These are phyloP conservation scores for Cryptosporidium ubiquitum DNA, from an alignment of 169 alveolate species.

Conservation along the genomic window DNA sequence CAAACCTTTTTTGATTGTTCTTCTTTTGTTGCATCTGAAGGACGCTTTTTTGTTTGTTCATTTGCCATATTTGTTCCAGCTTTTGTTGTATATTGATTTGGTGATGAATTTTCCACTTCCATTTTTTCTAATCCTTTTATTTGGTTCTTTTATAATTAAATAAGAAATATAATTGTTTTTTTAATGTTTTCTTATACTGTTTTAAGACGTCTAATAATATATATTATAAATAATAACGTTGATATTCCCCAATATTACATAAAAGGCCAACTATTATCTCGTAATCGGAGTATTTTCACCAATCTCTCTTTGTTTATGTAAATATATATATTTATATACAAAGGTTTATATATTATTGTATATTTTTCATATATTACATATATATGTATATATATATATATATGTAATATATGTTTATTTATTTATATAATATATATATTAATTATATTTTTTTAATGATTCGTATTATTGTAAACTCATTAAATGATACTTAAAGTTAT, in stretches of 20 bases:
- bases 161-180: neutral
- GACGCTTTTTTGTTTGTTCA: constrained; percentile 61
- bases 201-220: too few species aligned
- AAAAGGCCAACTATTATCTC: neutral
- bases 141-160: neutral
- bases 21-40: constrained; percentile 62
- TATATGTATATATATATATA: too few species aligned
- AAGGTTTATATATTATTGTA: too few species aligned
- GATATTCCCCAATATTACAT: neutral
- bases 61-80: neutral
- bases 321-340: too few species aligned
- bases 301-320: too few species aligned
- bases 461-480: neutral
- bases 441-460: neutral
- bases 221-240: neutral
- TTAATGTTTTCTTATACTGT: neutral
- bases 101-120: constrained; percentile 65
- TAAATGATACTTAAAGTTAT: neutral
- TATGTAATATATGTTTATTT: too few species aligned
- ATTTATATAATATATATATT: neutral
- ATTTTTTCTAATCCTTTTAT: neutral
- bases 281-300: neutral
- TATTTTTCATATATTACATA: neutral
- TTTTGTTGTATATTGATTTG: constrained; percentile 48
- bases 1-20: constrained; percentile 66